phyloP scores from a whole-genome alignment of 106 monocot species.

The Allium cepa region DNA sequence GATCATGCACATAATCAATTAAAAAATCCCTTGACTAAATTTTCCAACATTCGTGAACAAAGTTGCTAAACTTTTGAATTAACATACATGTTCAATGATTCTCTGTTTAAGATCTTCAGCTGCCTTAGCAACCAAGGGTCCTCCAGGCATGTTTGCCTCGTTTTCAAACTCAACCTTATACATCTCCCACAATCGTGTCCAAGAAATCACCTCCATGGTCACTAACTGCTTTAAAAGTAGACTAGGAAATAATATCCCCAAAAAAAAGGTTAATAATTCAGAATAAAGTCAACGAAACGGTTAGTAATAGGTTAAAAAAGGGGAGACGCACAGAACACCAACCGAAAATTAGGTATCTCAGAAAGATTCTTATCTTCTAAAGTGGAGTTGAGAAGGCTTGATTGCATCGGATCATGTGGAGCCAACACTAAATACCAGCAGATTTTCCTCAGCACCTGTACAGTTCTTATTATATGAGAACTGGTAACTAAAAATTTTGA shows the following conservation, averaged over 20 bases:
- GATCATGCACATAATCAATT: too few relatives aligned
- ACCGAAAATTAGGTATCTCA: constrained; percentile 92
- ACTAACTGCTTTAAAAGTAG: constrained; percentile 79
- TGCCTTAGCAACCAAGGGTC: constrained; percentile 70
- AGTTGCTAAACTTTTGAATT: background rate
- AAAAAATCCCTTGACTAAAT: too few relatives aligned
- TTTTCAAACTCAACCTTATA: constrained; percentile 87
- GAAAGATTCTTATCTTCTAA: constrained; percentile 91
- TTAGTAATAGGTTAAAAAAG: background rate
- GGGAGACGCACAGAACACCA: background rate
- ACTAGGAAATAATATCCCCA: constrained; percentile 16
- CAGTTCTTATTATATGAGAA: background rate
- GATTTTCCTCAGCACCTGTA: constrained; percentile 90
- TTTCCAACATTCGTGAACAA: too few relatives aligned
- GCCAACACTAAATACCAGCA: constrained; percentile 95
- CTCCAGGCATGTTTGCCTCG: constrained; percentile 78
- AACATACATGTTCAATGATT: constrained; percentile 89
- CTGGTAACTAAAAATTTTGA: background rate
- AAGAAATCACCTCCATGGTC: constrained; percentile 98
- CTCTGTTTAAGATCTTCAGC: constrained; percentile 76
- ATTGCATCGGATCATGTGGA: constrained; percentile 98
- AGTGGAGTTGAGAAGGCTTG: constrained; percentile 93
- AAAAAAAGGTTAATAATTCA: background rate
- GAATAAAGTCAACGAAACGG: background rate
- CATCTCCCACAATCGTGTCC: constrained; percentile 85